These are phyloP conservation scores for Cordyceps sp. DNA, from an alignment of 2,329 filamentous ascomycete species.

Conservation along the genomic window DNA sequence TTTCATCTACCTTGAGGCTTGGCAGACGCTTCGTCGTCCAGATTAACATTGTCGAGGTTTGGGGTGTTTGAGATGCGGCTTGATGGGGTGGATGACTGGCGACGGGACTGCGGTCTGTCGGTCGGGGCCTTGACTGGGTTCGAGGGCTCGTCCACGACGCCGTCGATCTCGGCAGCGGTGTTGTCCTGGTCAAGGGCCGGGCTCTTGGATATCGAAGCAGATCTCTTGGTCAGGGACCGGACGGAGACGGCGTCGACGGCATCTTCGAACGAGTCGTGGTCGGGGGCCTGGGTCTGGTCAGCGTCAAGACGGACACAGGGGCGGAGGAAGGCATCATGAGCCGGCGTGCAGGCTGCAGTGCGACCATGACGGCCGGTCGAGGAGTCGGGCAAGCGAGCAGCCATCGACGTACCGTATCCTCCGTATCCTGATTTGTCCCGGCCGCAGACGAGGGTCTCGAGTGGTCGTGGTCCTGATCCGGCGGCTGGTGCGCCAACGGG, in stretches of 20 bases:
- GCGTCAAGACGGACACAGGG: slow-evolving; percentile 4
- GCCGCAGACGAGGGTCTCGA: slow-evolving; percentile 13
- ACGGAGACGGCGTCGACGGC: slow-evolving; percentile 49
- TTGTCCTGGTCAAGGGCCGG: slow-evolving; percentile 8
- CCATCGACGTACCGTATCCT: slow-evolving; percentile 10
- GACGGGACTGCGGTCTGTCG: slow-evolving; percentile 6
- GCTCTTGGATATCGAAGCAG: slow-evolving; percentile 17
- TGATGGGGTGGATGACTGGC: slow-evolving; percentile 21
- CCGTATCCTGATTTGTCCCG: slow-evolving; percentile 12
- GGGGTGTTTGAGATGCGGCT: slow-evolving; percentile 29
- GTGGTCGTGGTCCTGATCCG: too few species aligned
- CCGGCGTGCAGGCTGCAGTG: slow-evolving; percentile 2
- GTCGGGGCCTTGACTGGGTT: slow-evolving; percentile 6
- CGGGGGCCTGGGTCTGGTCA: slow-evolving; percentile 11
- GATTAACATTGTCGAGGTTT: slow-evolving; percentile 44
- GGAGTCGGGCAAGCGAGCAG: slow-evolving; percentile 2
- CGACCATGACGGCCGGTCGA: slow-evolving; percentile 1
- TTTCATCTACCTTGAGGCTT: slow-evolving; percentile 14
- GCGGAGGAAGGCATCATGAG: slow-evolving; percentile 1
- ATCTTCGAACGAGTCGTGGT: slow-evolving; percentile 54
- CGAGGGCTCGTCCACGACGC: slow-evolving; percentile 2
- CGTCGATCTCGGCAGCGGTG: not conserved
- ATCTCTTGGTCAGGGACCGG: slow-evolving; percentile 44
- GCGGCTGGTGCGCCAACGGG: too few species aligned
- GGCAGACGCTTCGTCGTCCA: slow-evolving; percentile 38